These are phyloP conservation scores for Xylaria sp. DNA, from an alignment of 2,329 filamentous ascomycete genomes.

Conservation along the genomic window DNA sequence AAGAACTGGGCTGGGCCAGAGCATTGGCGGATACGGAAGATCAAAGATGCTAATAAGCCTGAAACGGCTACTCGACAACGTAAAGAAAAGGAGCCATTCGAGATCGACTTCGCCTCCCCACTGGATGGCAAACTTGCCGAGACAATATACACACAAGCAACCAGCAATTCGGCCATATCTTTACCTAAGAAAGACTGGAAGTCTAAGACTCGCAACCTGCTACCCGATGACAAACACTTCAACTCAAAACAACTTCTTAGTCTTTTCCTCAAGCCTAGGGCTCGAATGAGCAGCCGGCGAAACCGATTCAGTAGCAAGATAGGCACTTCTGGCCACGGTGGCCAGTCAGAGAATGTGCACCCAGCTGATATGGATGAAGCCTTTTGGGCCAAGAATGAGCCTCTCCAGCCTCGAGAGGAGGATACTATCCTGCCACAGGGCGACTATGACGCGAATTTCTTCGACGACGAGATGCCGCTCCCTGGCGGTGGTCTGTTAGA, in stretches of 20 bases:
- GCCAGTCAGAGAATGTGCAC: slow-evolving; percentile 63
- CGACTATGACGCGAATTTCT: slow-evolving; percentile 97
- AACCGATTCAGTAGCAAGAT: slow-evolving; percentile 58
- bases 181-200: slow-evolving; percentile 96
- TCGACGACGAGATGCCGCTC: slow-evolving; percentile 83
- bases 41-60: slow-evolving; percentile 80
- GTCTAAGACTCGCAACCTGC: slow-evolving; percentile 88
- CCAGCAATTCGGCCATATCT: slow-evolving; percentile 82
- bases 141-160: slow-evolving; percentile 81
- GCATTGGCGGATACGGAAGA: slow-evolving; percentile 95
- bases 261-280: slow-evolving; percentile 94
- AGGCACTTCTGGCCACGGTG: slow-evolving; percentile 55
- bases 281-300: slow-evolving; percentile 77
- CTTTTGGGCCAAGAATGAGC: slow-evolving; percentile 86
- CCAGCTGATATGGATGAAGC: slow-evolving; percentile 91
- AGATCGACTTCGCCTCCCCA: slow-evolving; percentile 87
- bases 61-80: slow-evolving; percentile 70
- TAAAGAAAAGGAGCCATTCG: slow-evolving; percentile 96
- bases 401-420: slow-evolving; percentile 57
- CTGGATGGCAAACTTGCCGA: slow-evolving; percentile 78
- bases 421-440: slow-evolving; percentile 72
- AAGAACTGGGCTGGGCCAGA: slow-evolving; percentile 99
- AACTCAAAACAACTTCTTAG: slow-evolving; percentile 90
- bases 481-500: slow-evolving; percentile 66
- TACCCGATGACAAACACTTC: slow-evolving; percentile 98